Base-by-base conservation (phyloP, 768 basidiomycete species). In the Polyporus arcularius region DNA sequence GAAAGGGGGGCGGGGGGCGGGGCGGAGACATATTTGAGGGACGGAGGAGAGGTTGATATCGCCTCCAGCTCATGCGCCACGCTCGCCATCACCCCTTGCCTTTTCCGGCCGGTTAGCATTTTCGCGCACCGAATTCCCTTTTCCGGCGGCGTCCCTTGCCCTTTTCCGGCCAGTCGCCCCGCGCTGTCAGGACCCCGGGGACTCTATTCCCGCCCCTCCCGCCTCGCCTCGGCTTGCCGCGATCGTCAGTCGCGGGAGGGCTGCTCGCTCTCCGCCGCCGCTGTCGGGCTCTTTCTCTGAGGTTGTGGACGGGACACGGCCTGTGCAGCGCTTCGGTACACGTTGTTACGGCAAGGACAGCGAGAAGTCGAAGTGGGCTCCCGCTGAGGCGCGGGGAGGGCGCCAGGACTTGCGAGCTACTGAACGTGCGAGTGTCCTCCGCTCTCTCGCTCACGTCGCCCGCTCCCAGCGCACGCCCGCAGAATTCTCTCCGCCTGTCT, bases 1-100 rank as follows among this genome's bases (percentile, higher is more conserved):
- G 46, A 58, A 60, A 48, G 57, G 59, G 38, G 50, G 61, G 46
- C 51, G 57, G 60, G 53, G 64, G 60, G 55, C 62, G 55, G 59
- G 66, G 58, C 61, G 58, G 57, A 48, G 58, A 12, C 53, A 50
- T 50, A 40, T 50, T 53, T 31, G 56, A 55, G 58, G 62, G 38
- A 39, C 38, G 59, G 53, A 57, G 59, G 58, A 47, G 43, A 46
- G 58, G 42, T 32, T 62, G 58, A 66, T 60, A 61, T 57, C 38
- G 18, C 35, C 39, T 42, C 56, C 2, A n/a, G 15, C 50, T 39
- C 55, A 52, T 38, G 55, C 60, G 60, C 57, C 64, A 57, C 64
- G 61, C 60, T 61, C 58, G 53, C 63, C 56, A 55, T 58, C 55
- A 53, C 26, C 59, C 49, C 39, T 38, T 53, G 41, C 53, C 53